Percentiles rank a stretch among this genome's conserved stretches.
These are phyloP conservation scores for Backusella circina DNA, from an alignment of 192 early-diverging fungal species.

Conservation along the genomic window DNA sequence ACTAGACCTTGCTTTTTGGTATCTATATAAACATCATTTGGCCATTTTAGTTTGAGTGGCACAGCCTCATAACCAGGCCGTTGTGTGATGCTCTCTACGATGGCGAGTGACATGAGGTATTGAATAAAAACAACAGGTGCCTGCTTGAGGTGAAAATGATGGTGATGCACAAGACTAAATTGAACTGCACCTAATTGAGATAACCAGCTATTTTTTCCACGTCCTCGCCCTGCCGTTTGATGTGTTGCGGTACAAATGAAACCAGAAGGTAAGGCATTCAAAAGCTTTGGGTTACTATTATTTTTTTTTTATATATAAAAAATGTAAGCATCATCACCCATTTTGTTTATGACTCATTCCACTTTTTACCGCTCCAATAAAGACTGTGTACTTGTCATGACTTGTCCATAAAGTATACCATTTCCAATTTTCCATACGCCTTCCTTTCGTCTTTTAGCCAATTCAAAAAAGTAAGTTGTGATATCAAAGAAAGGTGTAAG, in stretches of 20 bases:
- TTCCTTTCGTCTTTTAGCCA: slow-evolving; percentile 40
- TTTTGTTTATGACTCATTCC: no score
- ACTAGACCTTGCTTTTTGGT: slow-evolving; percentile 48
- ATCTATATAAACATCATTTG: slow-evolving; percentile 92
- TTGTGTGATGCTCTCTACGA: slow-evolving; percentile 70
- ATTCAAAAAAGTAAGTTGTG: slow-evolving; percentile 43
- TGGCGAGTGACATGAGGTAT: slow-evolving; percentile 85
- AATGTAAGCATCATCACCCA: no score
- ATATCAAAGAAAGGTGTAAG: slow-evolving; percentile 63
- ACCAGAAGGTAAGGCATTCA: slow-evolving; percentile 69
- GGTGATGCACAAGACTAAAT: slow-evolving; percentile 78
- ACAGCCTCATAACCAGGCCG: slow-evolving; percentile 73
- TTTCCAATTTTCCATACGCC: slow-evolving; percentile 57
- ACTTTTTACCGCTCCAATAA: slow-evolving; percentile 74
- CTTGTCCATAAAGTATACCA: slow-evolving; percentile 71
- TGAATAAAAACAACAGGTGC: slow-evolving; percentile 87
- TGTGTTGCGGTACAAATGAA: slow-evolving; percentile 77
- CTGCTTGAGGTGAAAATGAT: slow-evolving; percentile 50
- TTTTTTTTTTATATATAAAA: no score
- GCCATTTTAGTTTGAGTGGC: slow-evolving; percentile 93
- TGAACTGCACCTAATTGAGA: slow-evolving; percentile 87
- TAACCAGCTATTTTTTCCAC: slow-evolving; percentile 94
- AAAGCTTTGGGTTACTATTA: slow-evolving; percentile 61
- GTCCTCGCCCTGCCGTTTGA: slow-evolving; percentile 79
- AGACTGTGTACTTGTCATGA: slow-evolving; percentile 87